Evolutionary conservation across 306 rosid genomes (phyloP).

Genomic region (Pueraria montana): DNA sequence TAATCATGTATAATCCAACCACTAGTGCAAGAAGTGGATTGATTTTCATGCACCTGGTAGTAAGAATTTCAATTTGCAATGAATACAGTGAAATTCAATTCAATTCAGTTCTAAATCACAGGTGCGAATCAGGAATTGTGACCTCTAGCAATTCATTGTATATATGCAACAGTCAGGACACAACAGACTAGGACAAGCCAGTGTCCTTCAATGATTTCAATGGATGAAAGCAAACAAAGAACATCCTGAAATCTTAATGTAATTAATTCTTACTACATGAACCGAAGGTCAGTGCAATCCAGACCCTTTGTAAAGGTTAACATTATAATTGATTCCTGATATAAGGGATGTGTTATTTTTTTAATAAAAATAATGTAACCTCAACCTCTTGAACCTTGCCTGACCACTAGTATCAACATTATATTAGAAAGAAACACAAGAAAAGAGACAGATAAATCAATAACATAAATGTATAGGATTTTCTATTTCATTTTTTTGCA

Average conservation of each 20-base stretch:
- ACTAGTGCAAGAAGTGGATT: not conserved
- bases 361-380: not conserved
- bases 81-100: not conserved
- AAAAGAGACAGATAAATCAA: not conserved
- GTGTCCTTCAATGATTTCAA: not conserved
- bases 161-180: not conserved
- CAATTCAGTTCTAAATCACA: not conserved
- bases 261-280: conserved; percentile 2
- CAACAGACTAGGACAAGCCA: too few species aligned
- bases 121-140: not conserved
- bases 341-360: not conserved
- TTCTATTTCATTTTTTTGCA: not conserved
- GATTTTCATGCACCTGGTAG: conserved; percentile 8
- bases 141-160: not conserved
- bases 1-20: not conserved
- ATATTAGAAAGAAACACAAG: not conserved
- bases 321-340: not conserved
- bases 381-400: conserved; percentile 8
- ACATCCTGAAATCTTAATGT: not conserved
- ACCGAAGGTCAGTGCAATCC: not conserved
- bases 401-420: not conserved
- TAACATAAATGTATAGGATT: not conserved
- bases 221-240: conserved; percentile 33
- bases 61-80: conserved; percentile 10
- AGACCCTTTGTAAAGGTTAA: not conserved